Conservation (phyloP, 176 grass and related monocot genomes). For the Elaeis guineensis region DNA sequence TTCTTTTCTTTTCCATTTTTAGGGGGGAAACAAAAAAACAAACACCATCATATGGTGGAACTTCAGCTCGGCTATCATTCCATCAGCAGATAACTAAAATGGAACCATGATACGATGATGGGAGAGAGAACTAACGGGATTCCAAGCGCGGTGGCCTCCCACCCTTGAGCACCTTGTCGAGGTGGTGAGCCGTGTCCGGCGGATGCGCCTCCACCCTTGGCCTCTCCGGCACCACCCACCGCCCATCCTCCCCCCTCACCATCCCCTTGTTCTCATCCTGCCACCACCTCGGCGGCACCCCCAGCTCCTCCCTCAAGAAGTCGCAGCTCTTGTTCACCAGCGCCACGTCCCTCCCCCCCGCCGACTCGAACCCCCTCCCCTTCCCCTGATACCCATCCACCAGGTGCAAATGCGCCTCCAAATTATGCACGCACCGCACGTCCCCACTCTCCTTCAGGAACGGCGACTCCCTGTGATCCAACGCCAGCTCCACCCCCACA, state of each 20-base stretch:
- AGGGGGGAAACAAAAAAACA: no score
- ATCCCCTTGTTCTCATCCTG: constrained; percentile 92
- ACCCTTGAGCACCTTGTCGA: neutral
- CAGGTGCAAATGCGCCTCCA: constrained; percentile 78
- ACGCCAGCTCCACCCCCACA: constrained; percentile 59
- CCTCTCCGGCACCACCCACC: constrained; percentile 59
- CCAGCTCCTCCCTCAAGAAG: constrained; percentile 63
- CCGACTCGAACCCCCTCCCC: constrained; percentile 46
- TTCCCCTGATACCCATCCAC: constrained; percentile 75
- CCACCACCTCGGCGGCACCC: constrained; percentile 56
- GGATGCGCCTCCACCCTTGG: constrained; percentile 30
- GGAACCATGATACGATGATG: no score
- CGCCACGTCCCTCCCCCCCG: constrained; percentile 55
- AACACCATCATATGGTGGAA: no score
- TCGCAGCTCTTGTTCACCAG: constrained; percentile 73
- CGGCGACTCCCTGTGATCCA: constrained; percentile 74
- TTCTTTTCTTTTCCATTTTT: no score
- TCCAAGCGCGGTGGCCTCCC: no score
- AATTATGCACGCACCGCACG: constrained; percentile 47
- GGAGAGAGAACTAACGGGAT: no score
- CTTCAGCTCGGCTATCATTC: no score
- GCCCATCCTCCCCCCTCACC: constrained; percentile 39
- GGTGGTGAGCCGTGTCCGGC: constrained; percentile 19
- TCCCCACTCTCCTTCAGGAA: constrained; percentile 74
- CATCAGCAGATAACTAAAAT: no score